Percentiles rank a stretch among this genome's conserved stretches.
phyloP scores from a whole-genome alignment of 2,329 filamentous ascomycete species.

The Ophiostoma perfectum region DNA sequence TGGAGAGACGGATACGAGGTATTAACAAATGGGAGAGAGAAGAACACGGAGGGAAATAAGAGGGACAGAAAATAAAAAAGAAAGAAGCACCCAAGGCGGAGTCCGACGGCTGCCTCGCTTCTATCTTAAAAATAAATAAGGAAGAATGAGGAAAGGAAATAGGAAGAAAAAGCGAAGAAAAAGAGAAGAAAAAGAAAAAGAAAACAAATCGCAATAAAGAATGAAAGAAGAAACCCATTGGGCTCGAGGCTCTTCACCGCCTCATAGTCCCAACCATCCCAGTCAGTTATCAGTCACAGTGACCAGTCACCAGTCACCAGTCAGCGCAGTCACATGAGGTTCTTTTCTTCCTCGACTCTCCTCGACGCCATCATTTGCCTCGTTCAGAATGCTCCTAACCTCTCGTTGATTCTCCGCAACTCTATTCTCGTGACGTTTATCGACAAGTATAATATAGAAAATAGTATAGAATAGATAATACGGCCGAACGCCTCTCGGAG shows the following conservation, averaged over 20 bases:
- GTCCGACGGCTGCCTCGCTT: background rate
- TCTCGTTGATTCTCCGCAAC: background rate
- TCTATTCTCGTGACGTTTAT: conserved; percentile 2
- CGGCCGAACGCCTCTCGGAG: conserved; percentile 13
- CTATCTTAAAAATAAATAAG: background rate
- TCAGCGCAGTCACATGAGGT: conserved; percentile 5
- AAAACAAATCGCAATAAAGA: background rate
- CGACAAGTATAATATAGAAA: background rate
- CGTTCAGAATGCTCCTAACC: background rate
- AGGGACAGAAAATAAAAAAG: background rate
- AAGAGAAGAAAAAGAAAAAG: background rate
- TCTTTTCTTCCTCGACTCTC: background rate
- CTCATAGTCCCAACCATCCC: conserved; percentile 3
- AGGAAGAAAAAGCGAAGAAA: background rate
- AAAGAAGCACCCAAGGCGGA: conserved; percentile 2
- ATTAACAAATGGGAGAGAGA: background rate
- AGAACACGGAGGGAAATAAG: background rate
- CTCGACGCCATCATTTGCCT: background rate
- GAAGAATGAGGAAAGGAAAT: background rate
- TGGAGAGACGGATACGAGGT: background rate
- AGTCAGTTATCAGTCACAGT: background rate
- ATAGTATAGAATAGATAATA: background rate
- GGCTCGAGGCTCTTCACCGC: conserved; percentile 9
- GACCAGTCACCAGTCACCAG: conserved; percentile 2
- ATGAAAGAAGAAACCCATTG: background rate